Evolutionary conservation across 2,329 filamentous ascomycete genomes (phyloP).

Genomic region (Seiridium cupressi): DNA sequence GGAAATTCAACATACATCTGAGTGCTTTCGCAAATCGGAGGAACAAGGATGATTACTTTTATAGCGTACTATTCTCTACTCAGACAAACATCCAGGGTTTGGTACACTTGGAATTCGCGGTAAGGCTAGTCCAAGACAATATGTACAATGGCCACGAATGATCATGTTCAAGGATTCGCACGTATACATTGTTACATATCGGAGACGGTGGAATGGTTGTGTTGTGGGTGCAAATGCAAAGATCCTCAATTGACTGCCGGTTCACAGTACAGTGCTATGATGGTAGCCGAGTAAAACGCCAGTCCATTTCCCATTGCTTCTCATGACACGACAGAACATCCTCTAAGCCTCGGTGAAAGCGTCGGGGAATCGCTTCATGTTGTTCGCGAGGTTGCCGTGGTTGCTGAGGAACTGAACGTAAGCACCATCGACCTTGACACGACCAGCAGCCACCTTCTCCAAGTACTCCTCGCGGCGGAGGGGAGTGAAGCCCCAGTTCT

Average conservation of each 20-base stretch:
- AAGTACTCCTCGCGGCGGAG: conserved; percentile 97
- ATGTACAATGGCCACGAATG: no score
- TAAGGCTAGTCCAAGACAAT: no score
- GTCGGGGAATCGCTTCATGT: conserved; percentile 93
- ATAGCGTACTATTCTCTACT: no score
- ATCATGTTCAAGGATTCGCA: no score
- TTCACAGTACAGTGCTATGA: conserved; percentile 13
- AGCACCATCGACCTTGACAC: conserved; percentile 95
- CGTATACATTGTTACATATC: neutral
- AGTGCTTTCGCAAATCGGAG: no score
- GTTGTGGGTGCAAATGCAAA: conserved; percentile 13
- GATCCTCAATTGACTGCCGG: conserved; percentile 13
- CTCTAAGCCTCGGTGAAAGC: conserved; percentile 68
- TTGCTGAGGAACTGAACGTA: conserved; percentile 99
- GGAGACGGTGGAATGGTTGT: neutral
- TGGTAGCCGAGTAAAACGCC: conserved; percentile 14
- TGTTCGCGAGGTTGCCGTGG: conserved; percentile 80
- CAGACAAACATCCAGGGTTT: no score
- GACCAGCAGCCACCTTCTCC: conserved; percentile 88
- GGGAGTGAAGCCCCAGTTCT: conserved; percentile 99
- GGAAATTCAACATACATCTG: no score
- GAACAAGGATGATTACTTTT: no score
- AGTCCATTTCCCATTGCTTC: conserved; percentile 13
- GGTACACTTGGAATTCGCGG: no score
- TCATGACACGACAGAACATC: conserved; percentile 11